Evolutionary conservation across 305 asterid genomes (phyloP), one percentile per base, ranked within the genome.

Genomic region (Withania somnifera): DNA sequence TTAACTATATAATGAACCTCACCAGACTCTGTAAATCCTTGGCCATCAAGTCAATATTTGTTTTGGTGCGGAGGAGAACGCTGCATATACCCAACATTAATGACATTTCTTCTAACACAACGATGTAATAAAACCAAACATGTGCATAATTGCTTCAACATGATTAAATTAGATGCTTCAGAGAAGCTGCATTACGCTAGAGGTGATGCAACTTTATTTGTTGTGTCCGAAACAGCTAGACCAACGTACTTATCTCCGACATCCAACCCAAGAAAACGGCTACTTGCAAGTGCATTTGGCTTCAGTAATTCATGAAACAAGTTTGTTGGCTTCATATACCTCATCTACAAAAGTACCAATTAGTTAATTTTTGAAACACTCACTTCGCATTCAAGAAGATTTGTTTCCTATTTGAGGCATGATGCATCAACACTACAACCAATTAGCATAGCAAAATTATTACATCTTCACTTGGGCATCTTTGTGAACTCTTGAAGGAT

Each of bases 231-330:
- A 87, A 96, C 90, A 61, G 98, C 91, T 79, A 95, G 92, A 24
- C 98, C 99, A 38, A 94, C 93, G 24, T 90, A 94, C 88, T 93
- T 92, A 86, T 93, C 90, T 22, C 99, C 99, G 47, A 95, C 98
- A 83, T 95, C 98, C 84, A 95, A 78, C 60, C 99, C 98, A 79
- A 95, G 98, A 80, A 94, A 89, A 67, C 94, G 93, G 81, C 91
- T 45, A 30, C 53, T 81, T 69, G 85, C 85, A 71, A 78, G 82
- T 78, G 77, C 84, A 38, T 85, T 87, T 32, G 95, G 78, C 87
- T 88, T 95, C 76, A 89, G 64, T 82, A 90, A 58, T 68, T 92
- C 93, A 20, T 82, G 94, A 88, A 84, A 92, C 87, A 94, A 77
- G 83, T 77, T 84, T 68, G 86, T 60, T 83, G 95, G 97, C 86